Evolutionary conservation across 768 basidiomycete species (phyloP), one percentile per base, ranked within the genome.

Genomic region (Steccherinum ochraceum): DNA sequence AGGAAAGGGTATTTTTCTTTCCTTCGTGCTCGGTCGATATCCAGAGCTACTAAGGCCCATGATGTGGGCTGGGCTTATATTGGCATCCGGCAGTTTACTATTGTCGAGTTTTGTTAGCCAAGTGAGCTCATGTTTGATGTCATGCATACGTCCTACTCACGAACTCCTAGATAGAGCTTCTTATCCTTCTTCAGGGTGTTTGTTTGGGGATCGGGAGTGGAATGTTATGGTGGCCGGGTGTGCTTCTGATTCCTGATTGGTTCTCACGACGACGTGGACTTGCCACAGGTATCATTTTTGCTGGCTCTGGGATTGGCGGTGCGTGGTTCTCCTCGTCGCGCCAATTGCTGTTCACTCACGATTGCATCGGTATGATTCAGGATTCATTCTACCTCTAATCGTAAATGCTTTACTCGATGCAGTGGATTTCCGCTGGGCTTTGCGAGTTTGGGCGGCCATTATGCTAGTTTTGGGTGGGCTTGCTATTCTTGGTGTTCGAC

Each of bases 211-310:
- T 44, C 44, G 35, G 13, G 27, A 61, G 65, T 57, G 35, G 35
- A 3, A 24, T 66, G 2, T 35, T 68, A 12, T 68, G 63, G 40
- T 39, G 56, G 4, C 57, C 63, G 0, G 60, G 57, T 45, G 52
- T 67, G 12, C 58, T 59, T 2, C 64, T 59, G 45, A 44, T 68
- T 27, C 54, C 67, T 1, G 68, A 69, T 52, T 69, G 67, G 68
- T 69, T 68, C 49, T 56, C 62, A n/a, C 49, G 50, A 2, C 60
- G 64, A 3, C 50, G 68, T 40, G 67, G 66, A 2, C 56, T 64
- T 5, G 68, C 68, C 5, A 67, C 63, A 24, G 67, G 68, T 2
- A 61, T 66, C 21, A 56, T 68, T 23, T 65, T 64, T 46, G 63
- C 64, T 24, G 68, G 67, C 11, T 58, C 58, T 24, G 58, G 60